Percentiles rank a stretch among this genome's conserved stretches.
phyloP scores from a whole-genome alignment of 148 eudicot species.

The Rhododendron simsii region DNA sequence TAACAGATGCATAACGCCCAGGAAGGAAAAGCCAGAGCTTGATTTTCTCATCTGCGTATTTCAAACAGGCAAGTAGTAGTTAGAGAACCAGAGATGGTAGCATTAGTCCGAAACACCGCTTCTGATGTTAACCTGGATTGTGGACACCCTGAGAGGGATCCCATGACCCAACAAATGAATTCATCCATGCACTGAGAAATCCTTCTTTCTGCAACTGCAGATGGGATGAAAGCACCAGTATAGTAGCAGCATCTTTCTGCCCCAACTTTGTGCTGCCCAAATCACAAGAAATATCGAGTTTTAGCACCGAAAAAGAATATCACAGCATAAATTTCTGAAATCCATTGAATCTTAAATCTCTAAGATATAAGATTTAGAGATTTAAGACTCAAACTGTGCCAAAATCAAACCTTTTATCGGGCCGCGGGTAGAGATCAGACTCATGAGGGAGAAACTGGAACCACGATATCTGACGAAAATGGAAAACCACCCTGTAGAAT shows the following conservation, averaged over 20 bases:
- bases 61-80: constrained; percentile 11
- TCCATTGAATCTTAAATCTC: not conserved
- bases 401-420: constrained; percentile 61
- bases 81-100: not conserved
- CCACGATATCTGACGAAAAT: constrained; percentile 82
- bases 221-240: constrained; percentile 70
- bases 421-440: constrained; percentile 42
- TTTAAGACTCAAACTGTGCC: not conserved
- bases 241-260: constrained; percentile 55
- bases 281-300: constrained; percentile 10
- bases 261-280: constrained; percentile 43
- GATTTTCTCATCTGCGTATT: constrained; percentile 70
- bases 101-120: not conserved
- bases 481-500: constrained; percentile 74
- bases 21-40: constrained; percentile 98
- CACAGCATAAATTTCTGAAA: not conserved
- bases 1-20: constrained; percentile 58
- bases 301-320: constrained; percentile 7
- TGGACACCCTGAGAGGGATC: constrained; percentile 96
- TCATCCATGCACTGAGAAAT: constrained; percentile 83
- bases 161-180: constrained; percentile 97
- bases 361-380: not conserved
- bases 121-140: constrained; percentile 65
- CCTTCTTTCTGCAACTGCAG: constrained; percentile 85
- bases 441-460: constrained; percentile 83